Evolutionary conservation across 2,329 filamentous ascomycete species (phyloP), one percentile per base, ranked within the genome.

Genomic region (Cercospora beticola): DNA sequence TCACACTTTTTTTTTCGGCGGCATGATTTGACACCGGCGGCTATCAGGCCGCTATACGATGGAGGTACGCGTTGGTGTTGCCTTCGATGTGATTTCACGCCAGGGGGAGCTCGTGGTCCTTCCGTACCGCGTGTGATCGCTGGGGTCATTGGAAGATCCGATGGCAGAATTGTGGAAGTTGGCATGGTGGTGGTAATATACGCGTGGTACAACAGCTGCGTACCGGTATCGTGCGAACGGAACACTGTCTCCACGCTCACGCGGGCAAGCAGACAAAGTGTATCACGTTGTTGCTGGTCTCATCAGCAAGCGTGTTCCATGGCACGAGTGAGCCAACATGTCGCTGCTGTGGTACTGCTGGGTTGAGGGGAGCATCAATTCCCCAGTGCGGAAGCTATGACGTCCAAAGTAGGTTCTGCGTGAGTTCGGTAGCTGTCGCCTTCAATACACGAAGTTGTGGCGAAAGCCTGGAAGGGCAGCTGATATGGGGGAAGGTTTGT

Each of bases 281-380:
- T 18, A 62, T 43, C 36, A 62, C 43, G 28, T 49, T 49, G 43
- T 30, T 31, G 36, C 43, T 31, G 26, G 40, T 9, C 40, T 23
- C 36, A 30, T 30, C 6, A 62, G 60, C 14, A 31, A 62, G 36
- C 36, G 33, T 30, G 26, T 62, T 31, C 62, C 62, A 46, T 46
- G 62, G 62, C 62, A 36, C 62, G 28, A 59, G 31, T 65, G 59
- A 59, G 31, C 62, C 62, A 65, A 59, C 62, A 49, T 31, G 54
- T 46, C 36, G 54, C 62, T 49, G 54, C 56, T 36, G 33, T 49
- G 40, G 28, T 58, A 18, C 21, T 52, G 36, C 60, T 21, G 43
- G 60, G 60, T 43, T 62, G 60, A 30, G 49, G 49, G 49, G 49
- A 62, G 18, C 36, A 62, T 30, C 60, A 52, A 52, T 28, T 12